Conservation (phyloP, 129 eudicot genomes). For the Flaveria ramosissima region DNA sequence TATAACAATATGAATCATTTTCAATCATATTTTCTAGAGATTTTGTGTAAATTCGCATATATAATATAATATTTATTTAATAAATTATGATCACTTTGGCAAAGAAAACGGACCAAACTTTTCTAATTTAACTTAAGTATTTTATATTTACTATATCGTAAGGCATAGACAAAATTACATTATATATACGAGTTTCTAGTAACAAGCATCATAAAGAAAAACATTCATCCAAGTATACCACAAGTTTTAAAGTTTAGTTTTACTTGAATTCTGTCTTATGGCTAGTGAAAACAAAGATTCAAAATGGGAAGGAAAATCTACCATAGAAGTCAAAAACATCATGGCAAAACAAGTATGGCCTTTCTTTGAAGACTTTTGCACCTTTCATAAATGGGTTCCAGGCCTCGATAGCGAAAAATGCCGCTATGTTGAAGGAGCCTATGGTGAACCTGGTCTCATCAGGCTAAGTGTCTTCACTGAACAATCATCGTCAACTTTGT, state of each 20-base stretch:
- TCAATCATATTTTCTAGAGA: no score
- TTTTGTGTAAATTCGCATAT: no score
- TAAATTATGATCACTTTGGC: no score
- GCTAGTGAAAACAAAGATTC: background rate
- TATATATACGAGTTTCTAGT: no score
- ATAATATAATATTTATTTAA: no score
- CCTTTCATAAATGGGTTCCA: constrained; percentile 50
- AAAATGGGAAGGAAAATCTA: constrained; percentile 55
- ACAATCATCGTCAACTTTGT: background rate
- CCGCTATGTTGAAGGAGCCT: constrained; percentile 48
- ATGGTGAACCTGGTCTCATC: constrained; percentile 52
- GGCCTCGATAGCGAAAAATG: constrained; percentile 29
- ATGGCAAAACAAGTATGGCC: constrained; percentile 49
- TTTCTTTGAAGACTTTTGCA: constrained; percentile 51
- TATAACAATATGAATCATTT: no score
- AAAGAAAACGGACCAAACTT: no score
- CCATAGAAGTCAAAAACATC: constrained; percentile 32
- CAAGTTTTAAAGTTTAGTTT: background rate
- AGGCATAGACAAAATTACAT: no score
- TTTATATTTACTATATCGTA: no score
- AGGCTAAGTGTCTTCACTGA: constrained; percentile 40
- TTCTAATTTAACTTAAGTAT: no score
- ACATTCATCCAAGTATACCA: background rate
- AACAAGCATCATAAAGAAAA: background rate
- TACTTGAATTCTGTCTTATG: background rate